These are phyloP conservation scores for Protomyces lactucae-debilis DNA, from an alignment of 1,139 yeast species.

Conservation along the genomic window DNA sequence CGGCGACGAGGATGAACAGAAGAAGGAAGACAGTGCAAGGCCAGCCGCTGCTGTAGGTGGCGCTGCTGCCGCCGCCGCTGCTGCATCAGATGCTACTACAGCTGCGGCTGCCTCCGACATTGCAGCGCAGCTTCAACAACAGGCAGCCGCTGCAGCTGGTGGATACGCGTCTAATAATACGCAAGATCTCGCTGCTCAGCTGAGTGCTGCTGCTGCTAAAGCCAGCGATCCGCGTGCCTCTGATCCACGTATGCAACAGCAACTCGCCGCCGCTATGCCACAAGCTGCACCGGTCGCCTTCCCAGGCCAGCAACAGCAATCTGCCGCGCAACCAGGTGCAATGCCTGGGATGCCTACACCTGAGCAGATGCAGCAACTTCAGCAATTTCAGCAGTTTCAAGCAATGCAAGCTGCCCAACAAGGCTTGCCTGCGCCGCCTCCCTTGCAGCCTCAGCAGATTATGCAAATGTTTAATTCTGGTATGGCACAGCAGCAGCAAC, in stretches of 20 bases:
- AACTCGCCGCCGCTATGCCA: constrained; percentile 4
- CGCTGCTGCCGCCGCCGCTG: constrained; percentile 9
- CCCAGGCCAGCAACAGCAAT: background rate
- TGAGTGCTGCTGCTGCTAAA: background rate
- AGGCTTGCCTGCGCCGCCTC: constrained; percentile 12
- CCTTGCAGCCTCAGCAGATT: constrained; percentile 10
- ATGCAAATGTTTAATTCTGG: constrained; percentile 30
- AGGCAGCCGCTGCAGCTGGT: constrained; percentile 9
- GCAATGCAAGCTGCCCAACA: background rate
- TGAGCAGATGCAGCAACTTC: background rate
- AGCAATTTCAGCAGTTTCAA: background rate
- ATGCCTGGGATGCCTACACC: constrained; percentile 4
- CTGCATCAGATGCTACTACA: constrained; percentile 3
- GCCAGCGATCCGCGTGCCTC: constrained; percentile 2
- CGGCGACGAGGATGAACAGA: constrained; percentile 40
- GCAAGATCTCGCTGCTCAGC: background rate
- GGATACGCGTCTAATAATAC: constrained; percentile 8
- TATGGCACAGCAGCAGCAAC: constrained; percentile 37
- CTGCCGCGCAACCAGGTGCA: background rate
- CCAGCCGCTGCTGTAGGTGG: constrained; percentile 12
- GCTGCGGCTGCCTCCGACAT: constrained; percentile 1
- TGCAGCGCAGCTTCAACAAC: constrained; percentile 8
- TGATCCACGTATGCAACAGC: constrained; percentile 19
- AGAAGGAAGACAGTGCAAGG: constrained; percentile 16
- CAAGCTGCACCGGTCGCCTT: background rate